Evolutionary conservation across 2,329 filamentous ascomycete genomes (phyloP).

Genomic region (Trichophaea hybrida): DNA sequence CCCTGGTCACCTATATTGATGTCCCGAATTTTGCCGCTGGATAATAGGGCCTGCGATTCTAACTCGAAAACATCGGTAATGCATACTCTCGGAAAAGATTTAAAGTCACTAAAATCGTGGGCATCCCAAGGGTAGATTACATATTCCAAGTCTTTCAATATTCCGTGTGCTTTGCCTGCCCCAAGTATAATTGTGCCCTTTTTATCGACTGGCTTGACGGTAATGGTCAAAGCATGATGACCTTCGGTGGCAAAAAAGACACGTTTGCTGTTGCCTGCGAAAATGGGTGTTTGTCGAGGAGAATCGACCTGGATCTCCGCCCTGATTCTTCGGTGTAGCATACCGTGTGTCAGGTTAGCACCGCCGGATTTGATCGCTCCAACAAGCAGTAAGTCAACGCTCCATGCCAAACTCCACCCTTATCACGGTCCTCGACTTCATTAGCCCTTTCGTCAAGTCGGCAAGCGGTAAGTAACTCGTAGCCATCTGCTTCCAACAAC

Average conservation of each 20-base stretch:
- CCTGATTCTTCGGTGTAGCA: not conserved
- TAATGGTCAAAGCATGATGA: not conserved
- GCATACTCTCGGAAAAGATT: too few relatives aligned
- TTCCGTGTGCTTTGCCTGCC: not conserved
- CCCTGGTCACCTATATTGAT: too few relatives aligned
- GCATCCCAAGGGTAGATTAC: not conserved
- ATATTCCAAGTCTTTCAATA: not conserved
- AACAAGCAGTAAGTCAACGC: not conserved
- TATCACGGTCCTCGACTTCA: not conserved
- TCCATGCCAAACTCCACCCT: not conserved
- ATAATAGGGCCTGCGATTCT: too few relatives aligned
- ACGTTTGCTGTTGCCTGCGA: not conserved
- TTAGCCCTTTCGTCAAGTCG: not conserved
- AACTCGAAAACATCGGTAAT: too few relatives aligned
- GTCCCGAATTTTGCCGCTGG: too few relatives aligned
- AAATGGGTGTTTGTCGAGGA: not conserved
- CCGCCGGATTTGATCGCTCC: not conserved
- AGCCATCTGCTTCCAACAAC: not conserved
- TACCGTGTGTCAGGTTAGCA: not conserved
- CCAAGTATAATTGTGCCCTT: not conserved
- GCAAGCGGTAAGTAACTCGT: slow-evolving; percentile 4
- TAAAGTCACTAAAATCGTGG: too few relatives aligned
- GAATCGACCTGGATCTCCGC: not conserved
- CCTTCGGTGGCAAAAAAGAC: not conserved
- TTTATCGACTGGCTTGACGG: not conserved